phyloP scores from a whole-genome alignment of 169 alveolate genomes.

The Cardiosporidium cionae region DNA sequence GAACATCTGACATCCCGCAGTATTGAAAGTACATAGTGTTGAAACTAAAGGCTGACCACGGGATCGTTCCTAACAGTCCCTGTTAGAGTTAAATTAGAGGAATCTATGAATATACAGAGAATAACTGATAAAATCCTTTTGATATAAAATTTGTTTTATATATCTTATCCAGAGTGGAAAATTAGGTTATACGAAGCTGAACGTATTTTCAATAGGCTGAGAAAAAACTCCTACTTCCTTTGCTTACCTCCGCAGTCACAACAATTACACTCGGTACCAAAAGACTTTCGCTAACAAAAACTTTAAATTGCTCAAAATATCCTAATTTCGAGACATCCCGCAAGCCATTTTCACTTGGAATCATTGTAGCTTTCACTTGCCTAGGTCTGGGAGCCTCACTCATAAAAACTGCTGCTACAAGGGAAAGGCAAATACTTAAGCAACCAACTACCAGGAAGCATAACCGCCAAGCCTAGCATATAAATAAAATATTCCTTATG shows the following conservation, averaged over 20 bases:
- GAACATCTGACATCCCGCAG: slow-evolving; percentile 66
- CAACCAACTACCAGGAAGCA: slow-evolving; percentile 62
- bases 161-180: too few relatives aligned
- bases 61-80: slow-evolving; percentile 75
- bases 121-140: too few relatives aligned
- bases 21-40: slow-evolving; percentile 78
- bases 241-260: slow-evolving; percentile 26
- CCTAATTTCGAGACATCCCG: not conserved
- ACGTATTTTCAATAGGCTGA: too few relatives aligned
- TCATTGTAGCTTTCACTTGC: slow-evolving; percentile 6
- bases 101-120: not conserved
- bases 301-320: slow-evolving; percentile 4
- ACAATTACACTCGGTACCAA: slow-evolving; percentile 23
- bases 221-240: too few relatives aligned
- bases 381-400: slow-evolving; percentile 57
- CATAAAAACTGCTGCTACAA: slow-evolving; percentile 52
- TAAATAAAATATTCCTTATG: not conserved
- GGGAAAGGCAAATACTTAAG: slow-evolving; percentile 51
- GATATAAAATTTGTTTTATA: too few relatives aligned
- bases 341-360: not conserved
- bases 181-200: too few relatives aligned
- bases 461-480: slow-evolving; percentile 61
- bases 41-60: slow-evolving; percentile 76
- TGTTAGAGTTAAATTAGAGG: slow-evolving; percentile 21
- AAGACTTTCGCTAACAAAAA: slow-evolving; percentile 18